Evolutionary conservation across 805 yeast genomes (phyloP).

Genomic region (Scheffersomyces amazonensis): DNA sequence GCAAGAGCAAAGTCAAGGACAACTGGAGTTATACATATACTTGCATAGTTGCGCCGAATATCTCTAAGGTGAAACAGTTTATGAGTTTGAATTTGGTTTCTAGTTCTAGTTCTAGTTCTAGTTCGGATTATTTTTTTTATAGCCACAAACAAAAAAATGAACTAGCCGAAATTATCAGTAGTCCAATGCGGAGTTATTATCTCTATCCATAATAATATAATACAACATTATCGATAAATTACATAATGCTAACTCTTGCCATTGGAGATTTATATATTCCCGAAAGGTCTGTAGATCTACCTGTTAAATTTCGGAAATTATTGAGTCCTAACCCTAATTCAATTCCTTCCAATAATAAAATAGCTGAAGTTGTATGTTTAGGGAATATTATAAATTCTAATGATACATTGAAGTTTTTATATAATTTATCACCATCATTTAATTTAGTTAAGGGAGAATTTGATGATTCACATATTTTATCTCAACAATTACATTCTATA

Average conservation of each 20-base stretch:
- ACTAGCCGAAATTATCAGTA: no score
- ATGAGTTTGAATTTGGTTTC: no score
- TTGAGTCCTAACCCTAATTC: constrained; percentile 59
- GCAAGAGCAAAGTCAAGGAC: no score
- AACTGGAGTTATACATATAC: no score
- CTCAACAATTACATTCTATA: constrained; percentile 25
- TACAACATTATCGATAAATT: no score
- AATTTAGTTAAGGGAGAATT: constrained; percentile 80
- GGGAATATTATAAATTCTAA: constrained; percentile 79
- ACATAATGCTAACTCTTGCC: constrained; percentile 57
- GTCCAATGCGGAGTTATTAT: no score
- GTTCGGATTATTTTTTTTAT: no score
- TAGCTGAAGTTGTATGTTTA: constrained; percentile 77
- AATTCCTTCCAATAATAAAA: constrained; percentile 52
- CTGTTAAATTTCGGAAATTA: constrained; percentile 65
- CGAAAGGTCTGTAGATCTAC: constrained; percentile 67
- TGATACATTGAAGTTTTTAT: constrained; percentile 60
- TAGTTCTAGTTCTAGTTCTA: no score
- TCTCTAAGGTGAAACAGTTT: no score
- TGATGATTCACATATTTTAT: constrained; percentile 48
- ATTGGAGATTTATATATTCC: constrained; percentile 92
- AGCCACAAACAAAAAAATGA: no score
- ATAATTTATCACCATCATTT: constrained; percentile 67
- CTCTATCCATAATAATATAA: no score
- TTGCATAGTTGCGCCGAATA: no score